phyloP scores from a whole-genome alignment of 2,329 filamentous ascomycete species.

The Aspergillus neotritici region DNA sequence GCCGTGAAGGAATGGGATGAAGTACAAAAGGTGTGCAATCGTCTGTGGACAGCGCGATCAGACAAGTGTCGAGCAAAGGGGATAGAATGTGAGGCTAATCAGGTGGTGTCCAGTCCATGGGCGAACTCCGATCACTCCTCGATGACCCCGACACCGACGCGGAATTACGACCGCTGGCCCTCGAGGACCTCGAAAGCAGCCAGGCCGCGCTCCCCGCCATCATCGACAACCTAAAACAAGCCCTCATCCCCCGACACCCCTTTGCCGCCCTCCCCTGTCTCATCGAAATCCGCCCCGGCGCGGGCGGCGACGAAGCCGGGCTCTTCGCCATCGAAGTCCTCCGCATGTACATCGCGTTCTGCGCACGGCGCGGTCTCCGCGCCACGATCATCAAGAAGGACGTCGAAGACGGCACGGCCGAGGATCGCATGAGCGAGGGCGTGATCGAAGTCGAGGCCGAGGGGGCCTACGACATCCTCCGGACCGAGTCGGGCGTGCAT shows the following conservation, averaged over 20 bases:
- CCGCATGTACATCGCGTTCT: constrained; percentile 83
- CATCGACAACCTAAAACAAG: constrained; percentile 63
- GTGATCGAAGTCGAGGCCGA: constrained; percentile 73
- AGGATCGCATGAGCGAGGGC: constrained; percentile 74
- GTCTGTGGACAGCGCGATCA: no score
- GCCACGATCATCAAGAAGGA: constrained; percentile 74
- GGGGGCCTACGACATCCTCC: constrained; percentile 74
- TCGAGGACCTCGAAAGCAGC: constrained; percentile 66
- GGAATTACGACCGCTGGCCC: constrained; percentile 55
- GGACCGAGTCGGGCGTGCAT: constrained; percentile 89
- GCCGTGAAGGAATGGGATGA: constrained; percentile 54
- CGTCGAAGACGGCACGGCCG: constrained; percentile 59
- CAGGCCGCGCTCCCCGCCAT: constrained; percentile 57
- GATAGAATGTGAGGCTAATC: no score
- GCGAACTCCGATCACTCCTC: constrained; percentile 71
- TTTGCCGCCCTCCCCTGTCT: constrained; percentile 88
- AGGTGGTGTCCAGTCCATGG: constrained; percentile 40
- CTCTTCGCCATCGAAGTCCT: constrained; percentile 84
- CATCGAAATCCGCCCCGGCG: constrained; percentile 85
- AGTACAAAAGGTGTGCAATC: constrained; percentile 47
- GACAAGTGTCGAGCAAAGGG: no score
- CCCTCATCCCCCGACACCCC: constrained; percentile 79
- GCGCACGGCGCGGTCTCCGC: constrained; percentile 61
- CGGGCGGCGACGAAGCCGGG: constrained; percentile 83
- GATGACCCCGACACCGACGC: constrained; percentile 58